Percentiles rank a stretch among this genome's conserved stretches.
Conservation (phyloP, 2,329 filamentous ascomycete species). For the Mollisiaceae sp. region DNA sequence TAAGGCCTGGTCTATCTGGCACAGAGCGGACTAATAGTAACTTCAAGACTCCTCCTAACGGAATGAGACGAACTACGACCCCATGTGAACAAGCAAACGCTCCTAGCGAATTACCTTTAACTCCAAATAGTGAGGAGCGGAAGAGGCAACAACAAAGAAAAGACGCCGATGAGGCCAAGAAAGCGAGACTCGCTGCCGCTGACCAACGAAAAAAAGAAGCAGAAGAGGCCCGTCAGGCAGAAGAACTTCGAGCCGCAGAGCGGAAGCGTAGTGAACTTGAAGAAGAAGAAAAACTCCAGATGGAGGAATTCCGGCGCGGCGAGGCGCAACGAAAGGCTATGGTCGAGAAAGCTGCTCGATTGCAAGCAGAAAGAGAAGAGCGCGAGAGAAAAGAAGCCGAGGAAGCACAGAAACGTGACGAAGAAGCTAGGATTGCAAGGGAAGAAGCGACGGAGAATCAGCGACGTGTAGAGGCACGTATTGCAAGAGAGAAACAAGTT, state of each 20-base stretch:
- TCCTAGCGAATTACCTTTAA: constrained; percentile 34
- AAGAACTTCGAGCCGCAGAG: constrained; percentile 28
- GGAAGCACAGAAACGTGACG: constrained; percentile 19
- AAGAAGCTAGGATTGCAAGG: constrained; percentile 25
- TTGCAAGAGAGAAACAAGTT: neutral
- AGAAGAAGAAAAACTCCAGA: constrained; percentile 27
- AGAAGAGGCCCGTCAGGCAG: constrained; percentile 28
- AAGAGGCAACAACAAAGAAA: constrained; percentile 25
- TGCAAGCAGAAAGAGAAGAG: constrained; percentile 28
- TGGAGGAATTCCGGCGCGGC: constrained; percentile 23
- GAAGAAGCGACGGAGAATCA: constrained; percentile 29
- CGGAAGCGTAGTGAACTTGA: constrained; percentile 22
- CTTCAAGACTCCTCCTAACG: constrained; percentile 34
- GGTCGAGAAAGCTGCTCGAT: constrained; percentile 26
- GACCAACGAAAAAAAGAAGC: constrained; percentile 29
- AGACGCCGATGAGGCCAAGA: constrained; percentile 29
- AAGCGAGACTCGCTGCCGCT: constrained; percentile 28
- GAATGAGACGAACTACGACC: constrained; percentile 22
- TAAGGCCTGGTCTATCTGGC: constrained; percentile 23
- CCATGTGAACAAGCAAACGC: constrained; percentile 19
- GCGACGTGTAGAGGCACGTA: constrained; percentile 1
- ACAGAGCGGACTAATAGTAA: constrained; percentile 28
- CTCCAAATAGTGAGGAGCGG: constrained; percentile 36
- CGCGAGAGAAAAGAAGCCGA: constrained; percentile 24
- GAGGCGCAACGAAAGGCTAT: constrained; percentile 22